Percentiles rank a stretch among this genome's conserved stretches.
phyloP scores from a whole-genome alignment of 2,329 filamentous ascomycete species.

The Aspergillus costaricaensis region DNA sequence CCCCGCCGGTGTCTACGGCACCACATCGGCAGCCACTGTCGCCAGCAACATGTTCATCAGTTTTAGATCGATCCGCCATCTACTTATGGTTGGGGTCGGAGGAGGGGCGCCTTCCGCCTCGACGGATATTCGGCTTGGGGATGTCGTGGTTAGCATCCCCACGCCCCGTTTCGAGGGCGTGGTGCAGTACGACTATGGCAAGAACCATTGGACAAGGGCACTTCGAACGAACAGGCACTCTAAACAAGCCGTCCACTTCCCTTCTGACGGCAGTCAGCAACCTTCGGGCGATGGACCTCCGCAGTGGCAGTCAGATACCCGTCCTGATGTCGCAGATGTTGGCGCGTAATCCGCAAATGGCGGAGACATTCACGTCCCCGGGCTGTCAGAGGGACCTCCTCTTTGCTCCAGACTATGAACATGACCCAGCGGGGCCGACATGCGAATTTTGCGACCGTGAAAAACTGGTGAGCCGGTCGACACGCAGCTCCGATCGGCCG shows the following conservation, averaged over 20 bases:
- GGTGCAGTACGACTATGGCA: constrained; percentile 26
- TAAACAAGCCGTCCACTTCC: constrained; percentile 17
- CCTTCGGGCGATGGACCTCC: constrained; percentile 14
- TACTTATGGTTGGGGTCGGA: constrained; percentile 19
- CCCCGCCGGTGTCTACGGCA: constrained; percentile 5
- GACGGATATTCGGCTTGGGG: constrained; percentile 20
- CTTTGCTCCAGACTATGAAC: constrained; percentile 2
- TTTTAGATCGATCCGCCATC: background rate
- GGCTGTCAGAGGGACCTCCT: background rate
- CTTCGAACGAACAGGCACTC: constrained; percentile 16
- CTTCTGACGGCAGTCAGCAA: constrained; percentile 16
- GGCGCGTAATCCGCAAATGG: background rate
- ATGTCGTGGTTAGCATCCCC: constrained; percentile 20
- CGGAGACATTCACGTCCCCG: background rate
- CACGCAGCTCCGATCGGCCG: background rate
- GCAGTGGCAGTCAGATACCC: constrained; percentile 1
- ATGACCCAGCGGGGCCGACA: background rate
- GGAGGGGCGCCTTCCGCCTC: constrained; percentile 13
- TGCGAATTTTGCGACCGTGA: background rate
- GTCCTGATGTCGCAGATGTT: constrained; percentile 1
- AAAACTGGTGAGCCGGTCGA: background rate
- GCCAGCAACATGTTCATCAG: constrained; percentile 7
- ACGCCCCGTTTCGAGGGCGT: constrained; percentile 15
- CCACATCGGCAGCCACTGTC: background rate
- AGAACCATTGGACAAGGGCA: constrained; percentile 9